phyloP scores from a whole-genome alignment of 192 early-diverging fungal genomes.

The Umbelopsis vinacea region DNA sequence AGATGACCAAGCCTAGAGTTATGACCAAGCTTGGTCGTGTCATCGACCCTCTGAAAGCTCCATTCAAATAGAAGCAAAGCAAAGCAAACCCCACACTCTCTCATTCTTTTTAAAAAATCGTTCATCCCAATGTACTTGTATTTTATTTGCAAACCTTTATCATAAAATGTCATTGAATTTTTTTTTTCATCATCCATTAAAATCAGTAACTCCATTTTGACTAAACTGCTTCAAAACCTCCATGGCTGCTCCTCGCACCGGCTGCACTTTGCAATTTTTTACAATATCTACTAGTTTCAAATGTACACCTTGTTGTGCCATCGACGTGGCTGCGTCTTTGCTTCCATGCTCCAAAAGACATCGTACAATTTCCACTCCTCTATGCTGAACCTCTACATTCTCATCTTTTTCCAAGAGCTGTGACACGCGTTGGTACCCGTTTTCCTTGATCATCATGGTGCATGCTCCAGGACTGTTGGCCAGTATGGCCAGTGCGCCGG shows the following conservation, averaged over 20 bases:
- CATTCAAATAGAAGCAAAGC: conserved; percentile 54
- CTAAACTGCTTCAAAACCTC: conserved; percentile 60
- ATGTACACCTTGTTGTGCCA: conserved; percentile 54
- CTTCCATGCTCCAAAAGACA: conserved; percentile 57
- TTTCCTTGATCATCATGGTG: conserved; percentile 56
- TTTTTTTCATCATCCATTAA: neutral
- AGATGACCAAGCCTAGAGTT: conserved; percentile 80
- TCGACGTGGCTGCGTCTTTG: conserved; percentile 47
- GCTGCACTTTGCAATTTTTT: conserved; percentile 48
- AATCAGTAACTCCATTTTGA: conserved; percentile 40
- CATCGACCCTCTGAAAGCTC: conserved; percentile 82
- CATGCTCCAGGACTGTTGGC: conserved; percentile 58
- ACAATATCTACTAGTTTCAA: conserved; percentile 51
- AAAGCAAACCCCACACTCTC: neutral
- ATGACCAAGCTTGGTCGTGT: conserved; percentile 83
- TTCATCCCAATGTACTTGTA: conserved; percentile 17
- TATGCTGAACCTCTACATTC: conserved; percentile 67
- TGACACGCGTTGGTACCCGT: conserved; percentile 56
- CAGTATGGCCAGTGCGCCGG: conserved; percentile 86
- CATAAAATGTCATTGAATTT: neutral
- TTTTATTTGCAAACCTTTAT: conserved; percentile 11
- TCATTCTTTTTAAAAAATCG: neutral
- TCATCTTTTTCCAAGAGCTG: conserved; percentile 58
- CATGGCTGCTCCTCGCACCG: conserved; percentile 56
- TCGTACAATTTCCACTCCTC: conserved; percentile 74